Base-by-base conservation (phyloP, 495 filamentous ascomycete genomes). In the Penicillium bialowiezense region DNA sequence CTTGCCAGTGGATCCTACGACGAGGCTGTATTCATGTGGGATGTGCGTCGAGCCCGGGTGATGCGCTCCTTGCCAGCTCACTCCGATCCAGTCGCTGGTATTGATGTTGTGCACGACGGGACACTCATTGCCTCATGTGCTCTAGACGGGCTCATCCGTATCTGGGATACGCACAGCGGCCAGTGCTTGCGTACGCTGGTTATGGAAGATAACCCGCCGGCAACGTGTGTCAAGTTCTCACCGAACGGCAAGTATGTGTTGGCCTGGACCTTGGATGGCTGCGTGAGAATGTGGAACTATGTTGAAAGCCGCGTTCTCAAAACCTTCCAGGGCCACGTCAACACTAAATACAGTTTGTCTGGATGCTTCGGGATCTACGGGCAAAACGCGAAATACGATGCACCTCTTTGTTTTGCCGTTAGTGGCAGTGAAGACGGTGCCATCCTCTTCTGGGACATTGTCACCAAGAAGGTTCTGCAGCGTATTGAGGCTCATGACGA, bases 11-110 rank as follows among this genome's bases (percentile, higher is more conserved):
- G 93, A 14, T 92, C 88, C 57, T 97, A 96, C 68, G 93, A 97
- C 58, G 93, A 98, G 74, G 93, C 95, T 7, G 88, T 98, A 0
- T 95, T 96, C 55, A 69, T 97, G 19, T 98, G 93, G 93, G 93
- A 97, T 68, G 87, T 97, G 3, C 81, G 93, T 0, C 85, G 89
- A 0, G 89, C 87, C 3, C 71, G 82, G 20, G 72, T 89, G 38
- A 92, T 98, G 90, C 81, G 89, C 40, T 91, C 87, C 40, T 76
- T 97, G 35, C 93, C 93, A 3, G 93, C 93, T 9, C 93, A 98
- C 58, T 91, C 88, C 21, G 93, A 98, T 67, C 93, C 93, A 0
- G 91, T 98, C 13, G 82, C 85, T 41, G 92, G 93, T 3, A 90
- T 98, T 13, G 91, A 95, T 63, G 95, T 97, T 59, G 89, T 90